phyloP scores from a whole-genome alignment of 768 basidiomycete species.

The Mycena maculata region DNA sequence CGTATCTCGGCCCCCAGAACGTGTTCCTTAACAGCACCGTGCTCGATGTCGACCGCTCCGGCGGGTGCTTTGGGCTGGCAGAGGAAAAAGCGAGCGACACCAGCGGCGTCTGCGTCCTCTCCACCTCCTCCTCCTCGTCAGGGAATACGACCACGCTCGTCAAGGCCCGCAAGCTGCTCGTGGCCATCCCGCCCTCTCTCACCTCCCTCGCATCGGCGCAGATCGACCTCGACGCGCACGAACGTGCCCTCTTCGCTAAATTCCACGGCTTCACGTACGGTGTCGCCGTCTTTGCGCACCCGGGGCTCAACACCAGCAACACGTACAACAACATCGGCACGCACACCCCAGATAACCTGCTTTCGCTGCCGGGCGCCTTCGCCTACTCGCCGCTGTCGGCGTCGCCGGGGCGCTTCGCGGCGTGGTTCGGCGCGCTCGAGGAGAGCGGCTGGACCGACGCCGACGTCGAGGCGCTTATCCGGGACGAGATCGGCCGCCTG shows the following conservation, averaged over 20 bases:
- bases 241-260: not conserved
- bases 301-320: slow-evolving; percentile 9
- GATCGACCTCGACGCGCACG: slow-evolving; percentile 16
- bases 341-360: too few relatives aligned
- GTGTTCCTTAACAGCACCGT: slow-evolving; percentile 18
- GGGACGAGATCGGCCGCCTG: not conserved
- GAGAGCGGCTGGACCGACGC: not conserved
- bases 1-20: slow-evolving; percentile 10
- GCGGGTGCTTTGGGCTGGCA: slow-evolving; percentile 10
- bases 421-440: slow-evolving; percentile 16
- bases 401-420: not conserved
- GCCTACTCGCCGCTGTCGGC: not conserved
- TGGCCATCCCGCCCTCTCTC: slow-evolving; percentile 16
- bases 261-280: slow-evolving; percentile 12
- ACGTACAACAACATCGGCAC: too few relatives aligned
- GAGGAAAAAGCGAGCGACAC: not conserved
- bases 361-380: slow-evolving; percentile 7
- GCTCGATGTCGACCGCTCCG: slow-evolving; percentile 12
- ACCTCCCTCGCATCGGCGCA: slow-evolving; percentile 1
- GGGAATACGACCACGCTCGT: not conserved
- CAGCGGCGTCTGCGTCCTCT: slow-evolving; percentile 9
- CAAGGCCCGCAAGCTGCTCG: slow-evolving; percentile 19
- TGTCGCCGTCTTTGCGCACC: slow-evolving; percentile 5
- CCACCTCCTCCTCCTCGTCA: not conserved
- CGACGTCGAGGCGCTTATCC: slow-evolving; percentile 4